Percentiles rank a stretch among this genome's conserved stretches.
These are phyloP conservation scores for Wickerhamiella qilinensis DNA, from an alignment of 805 yeast genomes.

Conservation along the genomic window DNA sequence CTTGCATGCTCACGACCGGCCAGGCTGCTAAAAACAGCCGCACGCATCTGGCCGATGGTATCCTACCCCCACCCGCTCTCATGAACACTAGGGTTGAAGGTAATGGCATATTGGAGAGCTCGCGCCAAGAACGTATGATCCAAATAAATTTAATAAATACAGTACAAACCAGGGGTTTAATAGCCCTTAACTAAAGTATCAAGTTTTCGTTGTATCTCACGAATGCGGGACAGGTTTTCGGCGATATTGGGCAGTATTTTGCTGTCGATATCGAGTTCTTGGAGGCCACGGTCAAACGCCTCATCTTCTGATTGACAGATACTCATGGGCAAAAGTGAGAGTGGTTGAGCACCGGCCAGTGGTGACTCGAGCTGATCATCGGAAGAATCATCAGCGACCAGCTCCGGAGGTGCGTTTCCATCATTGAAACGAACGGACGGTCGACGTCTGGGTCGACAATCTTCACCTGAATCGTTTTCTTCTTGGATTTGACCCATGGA, in stretches of 20 bases:
- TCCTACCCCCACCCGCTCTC: too few species aligned
- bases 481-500: neutral
- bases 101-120: too few species aligned
- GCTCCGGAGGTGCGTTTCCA: neutral
- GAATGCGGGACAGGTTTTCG: neutral
- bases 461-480: neutral
- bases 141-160: neutral
- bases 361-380: neutral
- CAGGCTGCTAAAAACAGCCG: too few species aligned
- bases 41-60: too few species aligned
- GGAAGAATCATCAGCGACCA: neutral
- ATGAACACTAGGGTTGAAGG: too few species aligned
- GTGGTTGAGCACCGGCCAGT: neutral
- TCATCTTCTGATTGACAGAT: too few species aligned
- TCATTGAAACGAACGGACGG: neutral
- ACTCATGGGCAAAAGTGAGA: neutral
- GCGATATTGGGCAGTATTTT: neutral
- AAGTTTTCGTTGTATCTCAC: neutral
- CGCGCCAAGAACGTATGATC: too few species aligned
- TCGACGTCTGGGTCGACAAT: neutral
- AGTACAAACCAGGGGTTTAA: neutral
- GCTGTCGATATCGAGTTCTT: neutral
- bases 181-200: neutral
- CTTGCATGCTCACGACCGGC: too few species aligned
- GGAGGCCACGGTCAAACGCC: neutral